Evolutionary conservation across 1,284 basidiomycete species (phyloP), one percentile per base, ranked within the genome.

Genomic region (Irpex sp.): DNA sequence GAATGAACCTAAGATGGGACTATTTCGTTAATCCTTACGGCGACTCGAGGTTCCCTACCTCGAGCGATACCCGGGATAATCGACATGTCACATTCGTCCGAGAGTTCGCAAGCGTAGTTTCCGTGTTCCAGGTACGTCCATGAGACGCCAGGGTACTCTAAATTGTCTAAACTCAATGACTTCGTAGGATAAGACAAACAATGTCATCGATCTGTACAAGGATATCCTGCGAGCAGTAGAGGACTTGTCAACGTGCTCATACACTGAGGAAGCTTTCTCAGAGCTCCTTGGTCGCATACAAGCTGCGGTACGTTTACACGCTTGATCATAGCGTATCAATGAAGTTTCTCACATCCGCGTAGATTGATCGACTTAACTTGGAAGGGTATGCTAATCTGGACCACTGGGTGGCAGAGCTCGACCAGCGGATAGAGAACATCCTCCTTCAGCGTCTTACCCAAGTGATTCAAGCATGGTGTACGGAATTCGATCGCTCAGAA

Each of bases 371-470:
- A 59, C 83, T 99, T 68, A 98, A 98, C 73, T 78, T 99, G 67
- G 96, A 98, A 73, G 96, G 97, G 8, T 99, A 97, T 72, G 94
- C 96, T 5, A 99, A 99, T 71, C 85, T 99, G n/a, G 96, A 98
- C 65, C 86, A 94, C 59, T 99, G 96, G 96, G 94, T 98, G 0
- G 85, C 89, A 0, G 88, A 93, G 61, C 84, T 99, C 8, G 96
- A 98, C 73, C 84, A 86, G 68, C 86, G 89, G 65, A 96, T 98
- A 72, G 95, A 98, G 72, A 79, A 76, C 1, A 92, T 94, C 52
- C 81, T 99, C 0, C 78, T 92, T n/a, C 85, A 87, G 64, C 86
- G 97, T 9, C 77, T 99, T 34, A 81, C 82, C 3, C 84, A 89
- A 38, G 90, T 96, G 66, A 92, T 96, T 59, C 86, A 92, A 68